Base-by-base conservation (phyloP, 1,284 basidiomycete species). In the Boletus semigastroideus region DNA sequence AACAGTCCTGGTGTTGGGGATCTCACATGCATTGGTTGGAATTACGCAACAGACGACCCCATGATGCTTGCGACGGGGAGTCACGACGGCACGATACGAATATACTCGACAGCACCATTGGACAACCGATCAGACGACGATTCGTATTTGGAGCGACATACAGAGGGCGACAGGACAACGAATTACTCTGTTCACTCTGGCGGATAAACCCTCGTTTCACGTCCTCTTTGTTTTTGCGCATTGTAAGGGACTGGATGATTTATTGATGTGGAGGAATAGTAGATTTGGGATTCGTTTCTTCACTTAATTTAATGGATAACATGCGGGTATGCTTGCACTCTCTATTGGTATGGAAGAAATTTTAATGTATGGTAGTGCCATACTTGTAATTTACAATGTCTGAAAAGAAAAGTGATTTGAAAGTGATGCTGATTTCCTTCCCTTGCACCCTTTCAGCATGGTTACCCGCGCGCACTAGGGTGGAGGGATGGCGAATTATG, bases 11-110 rank as follows among this genome's bases (percentile, higher is more conserved):
- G 63, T 2, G 78, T 78, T 5, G 85, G 85, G 13, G 85, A 89
- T 59, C 64, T 90, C 49, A 90, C 87, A 12, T 88, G 84, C 58
- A 80, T 90, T 42, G 86, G 85, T 16, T 90, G 88, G 85, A 90
- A 89, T 64, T 80, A 78, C 55, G 77, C 78, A 2, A 77, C 78
- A 7, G 81, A 77, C 1, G 76, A 87, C 37, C 82, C 83, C 0
- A 88, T 85, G 73, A 88, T 89, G 86, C 84, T 90, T 58, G 86
- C 87, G 4, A 87, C 87, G 0, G 87, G 87, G 33, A 83, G 80
- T 51, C 86, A 90, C 60, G 87, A 90, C 57, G 88, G 87, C 41
- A 80, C 76, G 2, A 77, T 90, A 31, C 74, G 83, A 37, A 79
- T 90, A 51, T 90, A 88, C 83, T 84, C 84, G 31, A 71, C 70